phyloP scores from a whole-genome alignment of 2,329 filamentous ascomycete species.

The Colletotrichum filicis region DNA sequence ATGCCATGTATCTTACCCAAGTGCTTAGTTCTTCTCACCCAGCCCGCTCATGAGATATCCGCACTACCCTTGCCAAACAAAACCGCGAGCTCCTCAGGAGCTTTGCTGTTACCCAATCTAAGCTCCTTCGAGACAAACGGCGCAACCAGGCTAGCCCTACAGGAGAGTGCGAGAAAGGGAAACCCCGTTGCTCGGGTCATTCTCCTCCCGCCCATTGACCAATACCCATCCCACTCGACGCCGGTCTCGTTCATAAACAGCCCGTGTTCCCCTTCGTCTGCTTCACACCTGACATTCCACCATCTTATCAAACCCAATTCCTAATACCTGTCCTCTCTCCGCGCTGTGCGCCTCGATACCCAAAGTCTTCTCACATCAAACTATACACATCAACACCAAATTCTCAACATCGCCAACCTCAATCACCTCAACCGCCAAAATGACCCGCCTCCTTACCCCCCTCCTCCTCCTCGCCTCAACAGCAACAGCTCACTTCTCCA shows the following conservation, averaged over 20 bases:
- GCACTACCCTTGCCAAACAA: neutral
- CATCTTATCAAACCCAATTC: neutral
- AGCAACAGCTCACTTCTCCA: constrained; percentile 64
- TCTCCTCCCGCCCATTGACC: neutral
- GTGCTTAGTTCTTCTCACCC: neutral
- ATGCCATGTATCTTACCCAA: neutral
- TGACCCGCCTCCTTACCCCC: constrained; percentile 43
- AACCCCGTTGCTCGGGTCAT: neutral
- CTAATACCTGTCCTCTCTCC: neutral
- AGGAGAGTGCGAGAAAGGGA: neutral
- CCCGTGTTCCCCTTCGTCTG: neutral
- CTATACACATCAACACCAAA: neutral
- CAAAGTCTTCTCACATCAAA: neutral
- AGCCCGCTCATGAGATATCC: neutral
- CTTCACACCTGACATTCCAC: neutral
- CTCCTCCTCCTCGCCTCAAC: constrained; percentile 50
- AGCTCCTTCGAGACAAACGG: neutral
- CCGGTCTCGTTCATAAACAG: constrained; percentile 9
- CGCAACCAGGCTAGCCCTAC: neutral
- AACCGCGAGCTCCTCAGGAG: neutral
- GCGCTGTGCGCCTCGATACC: neutral
- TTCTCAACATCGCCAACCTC: neutral
- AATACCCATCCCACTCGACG: neutral
- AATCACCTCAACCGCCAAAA: constrained; percentile 4
- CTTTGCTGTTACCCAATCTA: neutral